Evolutionary conservation across 2,329 filamentous ascomycete species (phyloP), one percentile per base, ranked within the genome.

Genomic region (Cladophialophora exuberans): DNA sequence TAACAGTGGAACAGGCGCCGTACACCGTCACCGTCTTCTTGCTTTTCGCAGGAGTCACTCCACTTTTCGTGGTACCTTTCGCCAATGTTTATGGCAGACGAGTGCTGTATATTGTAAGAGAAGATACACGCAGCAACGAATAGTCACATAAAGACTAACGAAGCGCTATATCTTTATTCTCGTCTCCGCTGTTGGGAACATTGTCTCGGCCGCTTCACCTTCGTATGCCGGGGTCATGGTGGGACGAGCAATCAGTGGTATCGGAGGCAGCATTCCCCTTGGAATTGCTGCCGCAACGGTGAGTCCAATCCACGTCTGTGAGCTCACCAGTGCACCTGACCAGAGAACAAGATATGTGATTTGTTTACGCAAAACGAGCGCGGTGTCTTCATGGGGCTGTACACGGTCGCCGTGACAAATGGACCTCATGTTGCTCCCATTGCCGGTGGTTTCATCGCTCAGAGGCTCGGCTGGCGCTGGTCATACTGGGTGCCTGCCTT

Each of bases 11-110:
- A 2, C 36, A 67, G 52, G 67, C 66, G 6, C 66, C 67, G 2
- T 70, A 70, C 28, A 56, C 65, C 53, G 63, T 68, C 10, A 71
- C 70, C 4, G 63, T 70, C 5, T 62, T 63, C 48, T 70, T 72
- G 44, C 56, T 69, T 15, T 67, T 42, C 39, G 26, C 26, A 22
- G 39, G 39, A 13, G 17, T 42, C 39, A 42, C 22, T 13, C 39
- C 39, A n/a, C 23, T 42, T 18, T 42, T 42, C 10, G 39, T 42
- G n/a, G 39, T 42, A 6, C 39, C 39, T n/a, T 42, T 42, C 10
- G 18, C 31, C n/a, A 49, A 49, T 22, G 45, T 49, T 11, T 49
- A 49, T 17, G 45, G 45, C 13, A 31, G 45, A 26, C 33, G 45
- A 17, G n/a, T 36, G 11, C 31, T 49, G 11, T 49, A 49, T 18